phyloP scores from a whole-genome alignment of 2,329 filamentous ascomycete genomes.

The Nigrograna mackinnonii region DNA sequence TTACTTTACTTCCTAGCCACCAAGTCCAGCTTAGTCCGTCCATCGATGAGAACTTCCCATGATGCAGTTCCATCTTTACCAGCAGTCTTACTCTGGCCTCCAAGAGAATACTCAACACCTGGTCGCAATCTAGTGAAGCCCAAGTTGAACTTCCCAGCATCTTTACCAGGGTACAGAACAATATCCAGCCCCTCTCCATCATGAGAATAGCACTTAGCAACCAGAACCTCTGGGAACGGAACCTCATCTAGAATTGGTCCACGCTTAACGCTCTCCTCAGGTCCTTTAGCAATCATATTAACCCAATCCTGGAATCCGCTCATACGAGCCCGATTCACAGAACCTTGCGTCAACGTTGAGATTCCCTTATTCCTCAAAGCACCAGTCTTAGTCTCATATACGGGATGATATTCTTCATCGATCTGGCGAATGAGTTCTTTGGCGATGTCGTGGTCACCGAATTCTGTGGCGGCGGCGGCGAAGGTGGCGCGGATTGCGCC shows the following conservation, averaged over 20 bases:
- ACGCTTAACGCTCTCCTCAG: constrained; percentile 9
- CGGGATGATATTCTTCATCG: constrained; percentile 14
- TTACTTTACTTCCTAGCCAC: background rate
- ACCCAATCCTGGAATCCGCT: constrained; percentile 12
- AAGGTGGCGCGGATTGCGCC: constrained; percentile 10
- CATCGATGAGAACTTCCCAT: constrained; percentile 8
- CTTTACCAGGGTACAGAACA: constrained; percentile 14
- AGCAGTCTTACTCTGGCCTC: constrained; percentile 5
- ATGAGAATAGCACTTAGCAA: constrained; percentile 16
- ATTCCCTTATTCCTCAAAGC: constrained; percentile 16
- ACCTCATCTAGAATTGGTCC: constrained; percentile 14
- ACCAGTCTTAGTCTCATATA: constrained; percentile 11
- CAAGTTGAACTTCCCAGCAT: constrained; percentile 9
- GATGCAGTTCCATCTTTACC: constrained; percentile 5
- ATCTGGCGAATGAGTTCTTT: constrained; percentile 14
- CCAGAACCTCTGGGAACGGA: constrained; percentile 16
- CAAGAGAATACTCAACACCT: constrained; percentile 8
- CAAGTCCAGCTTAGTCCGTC: constrained; percentile 9
- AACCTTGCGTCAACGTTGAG: constrained; percentile 6
- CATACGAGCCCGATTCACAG: constrained; percentile 5
- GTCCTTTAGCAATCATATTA: constrained; percentile 10
- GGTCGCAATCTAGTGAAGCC: constrained; percentile 16
- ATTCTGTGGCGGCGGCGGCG: constrained; percentile 15
- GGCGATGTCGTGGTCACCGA: constrained; percentile 13
- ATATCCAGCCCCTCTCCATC: constrained; percentile 13